Evolutionary conservation across 2,329 filamentous ascomycete species (phyloP).

Genomic region (Thermochaetoides dissita): DNA sequence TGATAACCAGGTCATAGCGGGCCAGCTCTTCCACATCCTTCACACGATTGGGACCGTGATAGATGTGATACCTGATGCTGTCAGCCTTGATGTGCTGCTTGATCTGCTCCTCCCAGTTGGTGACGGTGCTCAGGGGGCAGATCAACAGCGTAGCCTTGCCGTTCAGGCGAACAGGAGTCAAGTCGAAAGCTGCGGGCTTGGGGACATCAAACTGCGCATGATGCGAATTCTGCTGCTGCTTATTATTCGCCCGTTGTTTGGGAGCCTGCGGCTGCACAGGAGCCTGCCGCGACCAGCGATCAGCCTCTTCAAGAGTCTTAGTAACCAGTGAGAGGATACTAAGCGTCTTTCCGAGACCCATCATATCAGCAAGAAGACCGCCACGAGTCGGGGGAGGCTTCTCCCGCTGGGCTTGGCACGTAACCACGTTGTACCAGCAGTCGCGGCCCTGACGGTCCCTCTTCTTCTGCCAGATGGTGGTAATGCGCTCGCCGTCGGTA

Average conservation of each 20-base stretch:
- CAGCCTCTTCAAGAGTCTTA: constrained; percentile 48
- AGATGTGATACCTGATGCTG: constrained; percentile 61
- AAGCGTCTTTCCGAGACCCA: constrained; percentile 77
- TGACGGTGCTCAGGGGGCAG: constrained; percentile 77
- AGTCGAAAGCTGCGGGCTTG: constrained; percentile 28
- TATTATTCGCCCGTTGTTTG: constrained; percentile 12
- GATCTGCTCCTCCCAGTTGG: constrained; percentile 91
- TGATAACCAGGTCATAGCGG: constrained; percentile 72
- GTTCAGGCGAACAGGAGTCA: constrained; percentile 48
- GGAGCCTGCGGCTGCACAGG: constrained; percentile 35
- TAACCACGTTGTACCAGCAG: constrained; percentile 74
- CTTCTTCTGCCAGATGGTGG: constrained; percentile 64
- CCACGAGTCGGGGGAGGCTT: constrained; percentile 55
- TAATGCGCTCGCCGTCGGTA: constrained; percentile 37
- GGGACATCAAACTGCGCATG: constrained; percentile 23
- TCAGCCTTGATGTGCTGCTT: constrained; percentile 59
- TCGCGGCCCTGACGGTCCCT: constrained; percentile 35
- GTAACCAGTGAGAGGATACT: constrained; percentile 71
- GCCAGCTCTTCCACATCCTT: constrained; percentile 55
- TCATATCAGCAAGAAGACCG: constrained; percentile 71
- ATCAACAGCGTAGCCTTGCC: constrained; percentile 71
- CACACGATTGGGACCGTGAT: constrained; percentile 68
- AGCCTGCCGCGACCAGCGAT: constrained; percentile 41
- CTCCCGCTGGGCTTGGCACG: constrained; percentile 46
- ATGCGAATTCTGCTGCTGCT: constrained; percentile 16